phyloP scores from a whole-genome alignment of 2,329 filamentous ascomycete genomes.

The Bertia moriformis region DNA sequence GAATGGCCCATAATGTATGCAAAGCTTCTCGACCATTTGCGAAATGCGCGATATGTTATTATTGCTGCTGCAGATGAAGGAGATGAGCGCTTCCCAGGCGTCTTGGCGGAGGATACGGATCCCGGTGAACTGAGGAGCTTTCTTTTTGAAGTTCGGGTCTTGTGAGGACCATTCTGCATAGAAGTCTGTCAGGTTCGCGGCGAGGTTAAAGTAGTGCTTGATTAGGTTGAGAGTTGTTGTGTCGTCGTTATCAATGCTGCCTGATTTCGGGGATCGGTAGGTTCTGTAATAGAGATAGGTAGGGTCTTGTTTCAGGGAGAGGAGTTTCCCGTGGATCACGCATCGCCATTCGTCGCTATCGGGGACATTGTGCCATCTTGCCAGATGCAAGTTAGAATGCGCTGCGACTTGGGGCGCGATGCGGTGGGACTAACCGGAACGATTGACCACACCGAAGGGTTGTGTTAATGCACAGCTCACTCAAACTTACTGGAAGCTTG shows the following conservation, averaged over 20 bases:
- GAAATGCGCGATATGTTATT: constrained; percentile 94
- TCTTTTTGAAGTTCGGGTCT: constrained; percentile 78
- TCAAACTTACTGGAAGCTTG: constrained; percentile 67
- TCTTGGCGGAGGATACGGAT: constrained; percentile 88
- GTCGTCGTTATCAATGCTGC: constrained; percentile 35
- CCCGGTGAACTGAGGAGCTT: constrained; percentile 74
- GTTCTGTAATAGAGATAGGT: constrained; percentile 67
- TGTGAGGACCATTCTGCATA: constrained; percentile 78
- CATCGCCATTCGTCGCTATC: constrained; percentile 45
- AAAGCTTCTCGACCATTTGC: constrained; percentile 90
- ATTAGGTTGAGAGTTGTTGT: constrained; percentile 63
- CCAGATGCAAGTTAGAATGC: constrained; percentile 78
- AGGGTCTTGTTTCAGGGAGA: constrained; percentile 73
- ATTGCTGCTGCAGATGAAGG: constrained; percentile 97
- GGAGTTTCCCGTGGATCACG: constrained; percentile 68
- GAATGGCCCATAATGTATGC: constrained; percentile 66
- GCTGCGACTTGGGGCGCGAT: too few species aligned
- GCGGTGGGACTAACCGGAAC: constrained; percentile 57
- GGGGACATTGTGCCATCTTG: constrained; percentile 2
- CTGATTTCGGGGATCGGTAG: constrained; percentile 34
- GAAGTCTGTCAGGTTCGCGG: constrained; percentile 57
- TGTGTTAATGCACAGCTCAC: constrained; percentile 86
- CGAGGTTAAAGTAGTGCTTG: constrained; percentile 74
- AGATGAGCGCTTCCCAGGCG: constrained; percentile 84
- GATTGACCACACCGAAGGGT: constrained; percentile 90